Evolutionary conservation across 2,329 filamentous ascomycete genomes (phyloP), one percentile per base, ranked within the genome.

Genomic region (Cladosporium colombiae): DNA sequence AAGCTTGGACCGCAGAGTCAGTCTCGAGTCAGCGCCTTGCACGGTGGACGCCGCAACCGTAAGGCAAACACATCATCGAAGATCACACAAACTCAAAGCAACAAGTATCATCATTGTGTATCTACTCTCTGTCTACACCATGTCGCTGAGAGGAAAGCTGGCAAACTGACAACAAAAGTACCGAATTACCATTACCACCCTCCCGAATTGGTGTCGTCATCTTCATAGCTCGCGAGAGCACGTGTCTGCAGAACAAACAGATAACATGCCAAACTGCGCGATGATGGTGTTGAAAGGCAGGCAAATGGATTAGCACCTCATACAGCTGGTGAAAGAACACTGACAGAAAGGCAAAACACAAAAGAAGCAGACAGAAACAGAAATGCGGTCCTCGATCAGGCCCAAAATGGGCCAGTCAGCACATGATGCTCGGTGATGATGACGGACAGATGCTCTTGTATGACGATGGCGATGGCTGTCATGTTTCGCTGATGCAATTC

Each of bases 161-260:
- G 35, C 31, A 55, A 27, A 56, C 67, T 65, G 68, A 62, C 65
- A 68, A 55, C 58, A 65, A 66, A 66, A 62, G 61, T 63, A 56
- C 61, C 61, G 50, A 63, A 72, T 72, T 72, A 72, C 68, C 70
- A 72, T 71, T 72, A 72, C 49, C 46, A 52, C 64, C 64, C 59
- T 40, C 65, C 46, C n/a, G 40, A 33, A 67, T 56, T 62, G 50
- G 65, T 57, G 49, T 67, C 65, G 63, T 64, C 55, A 57, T 35
- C 60, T 61, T 65, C 62, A 35, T 66, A 61, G 70, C 71, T 71
- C 67, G 71, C 67, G 71, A 70, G 71, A 71, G 72, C 72, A 68
- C 65, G 66, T 70, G 62, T 71, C 69, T 70, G 65, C 66, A 59
- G 29, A 40, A 44, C 61, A 63, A 46, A 35, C 61, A 63, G 23